Evolutionary conservation across 305 asterid genomes (phyloP).

Genomic region (Ilex paraguariensis): DNA sequence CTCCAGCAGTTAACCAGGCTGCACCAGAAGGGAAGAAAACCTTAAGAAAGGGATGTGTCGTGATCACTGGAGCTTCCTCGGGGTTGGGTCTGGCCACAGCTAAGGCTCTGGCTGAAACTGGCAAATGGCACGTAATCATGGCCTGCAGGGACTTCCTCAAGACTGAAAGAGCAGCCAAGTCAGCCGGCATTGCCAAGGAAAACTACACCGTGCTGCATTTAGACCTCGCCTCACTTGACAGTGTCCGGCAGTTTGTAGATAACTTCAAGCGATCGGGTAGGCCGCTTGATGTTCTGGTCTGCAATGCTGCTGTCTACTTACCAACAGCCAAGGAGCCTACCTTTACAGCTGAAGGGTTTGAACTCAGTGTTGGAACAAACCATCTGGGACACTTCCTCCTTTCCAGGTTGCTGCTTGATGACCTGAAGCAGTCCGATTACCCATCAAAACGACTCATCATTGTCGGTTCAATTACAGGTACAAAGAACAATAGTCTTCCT

Average conservation of each 20-base stretch:
- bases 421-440: slow-evolving; percentile 73
- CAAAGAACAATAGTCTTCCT: background rate
- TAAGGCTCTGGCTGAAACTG: slow-evolving; percentile 70
- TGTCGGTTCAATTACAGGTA: slow-evolving; percentile 97
- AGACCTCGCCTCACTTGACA: slow-evolving; percentile 81
- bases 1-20: slow-evolving; percentile 51
- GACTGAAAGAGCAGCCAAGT: slow-evolving; percentile 80
- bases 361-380: slow-evolving; percentile 91
- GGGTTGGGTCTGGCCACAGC: slow-evolving; percentile 93
- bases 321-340: slow-evolving; percentile 91
- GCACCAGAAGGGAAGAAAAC: slow-evolving; percentile 67
- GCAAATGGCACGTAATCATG: slow-evolving; percentile 92
- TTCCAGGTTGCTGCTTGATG: slow-evolving; percentile 75
- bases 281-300: slow-evolving; percentile 78
- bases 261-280: slow-evolving; percentile 58
- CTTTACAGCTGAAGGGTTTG: slow-evolving; percentile 86
- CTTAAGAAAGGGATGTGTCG: slow-evolving; percentile 60
- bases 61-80: slow-evolving; percentile 89
- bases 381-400: slow-evolving; percentile 95
- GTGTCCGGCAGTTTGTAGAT: slow-evolving; percentile 82
- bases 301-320: slow-evolving; percentile 87
- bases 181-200: slow-evolving; percentile 73
- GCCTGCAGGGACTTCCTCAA: slow-evolving; percentile 93
- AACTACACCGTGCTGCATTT: slow-evolving; percentile 86
- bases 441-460: slow-evolving; percentile 82